Evolutionary conservation across 2,329 filamentous ascomycete genomes (phyloP).

Genomic region (Aspergillus japonicus): DNA sequence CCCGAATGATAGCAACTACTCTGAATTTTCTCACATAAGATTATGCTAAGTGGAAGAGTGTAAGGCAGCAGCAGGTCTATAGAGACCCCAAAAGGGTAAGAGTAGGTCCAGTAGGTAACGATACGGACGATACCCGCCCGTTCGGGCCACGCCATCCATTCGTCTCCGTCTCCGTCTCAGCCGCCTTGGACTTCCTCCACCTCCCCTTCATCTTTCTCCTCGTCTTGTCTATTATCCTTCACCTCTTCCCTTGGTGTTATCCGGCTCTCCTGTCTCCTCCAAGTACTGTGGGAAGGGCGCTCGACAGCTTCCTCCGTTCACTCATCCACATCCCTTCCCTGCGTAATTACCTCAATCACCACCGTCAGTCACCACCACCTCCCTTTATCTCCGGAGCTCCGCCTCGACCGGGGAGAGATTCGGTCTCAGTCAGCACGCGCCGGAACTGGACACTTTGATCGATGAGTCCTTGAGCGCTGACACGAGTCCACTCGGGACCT

Average conservation of each 20-base stretch:
- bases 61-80: neutral
- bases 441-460: slow-evolving; percentile 5
- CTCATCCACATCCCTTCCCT: neutral
- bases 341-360: neutral
- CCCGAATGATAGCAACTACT: neutral
- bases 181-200: neutral
- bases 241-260: neutral
- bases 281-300: neutral
- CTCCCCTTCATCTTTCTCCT: neutral
- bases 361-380: neutral
- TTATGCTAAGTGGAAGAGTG: neutral
- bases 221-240: neutral
- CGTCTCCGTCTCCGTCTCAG: neutral
- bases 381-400: neutral
- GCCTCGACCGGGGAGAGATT: neutral
- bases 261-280: neutral
- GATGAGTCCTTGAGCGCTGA: slow-evolving; percentile 19
- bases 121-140: slow-evolving; percentile 1
- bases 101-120: neutral
- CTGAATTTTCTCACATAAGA: neutral
- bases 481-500: slow-evolving; percentile 19
- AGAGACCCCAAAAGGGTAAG: neutral
- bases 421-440: slow-evolving; percentile 2
- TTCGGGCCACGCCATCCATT: slow-evolving; percentile 17
- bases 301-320: too few species aligned